Conservation (phyloP, 1,284 basidiomycete species). For the Polyporus tsugae region DNA sequence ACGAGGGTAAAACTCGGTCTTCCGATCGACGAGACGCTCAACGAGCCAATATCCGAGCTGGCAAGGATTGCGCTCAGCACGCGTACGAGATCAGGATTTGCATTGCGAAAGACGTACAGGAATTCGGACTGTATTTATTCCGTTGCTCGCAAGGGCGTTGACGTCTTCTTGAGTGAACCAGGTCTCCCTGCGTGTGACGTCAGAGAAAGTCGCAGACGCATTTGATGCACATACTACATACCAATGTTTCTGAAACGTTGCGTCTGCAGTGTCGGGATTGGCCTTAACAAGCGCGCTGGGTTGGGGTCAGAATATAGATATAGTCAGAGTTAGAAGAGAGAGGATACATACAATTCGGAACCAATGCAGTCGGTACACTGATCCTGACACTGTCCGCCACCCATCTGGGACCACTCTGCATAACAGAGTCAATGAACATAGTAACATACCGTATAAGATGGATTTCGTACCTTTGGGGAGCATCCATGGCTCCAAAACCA, state of each 20-base stretch:
- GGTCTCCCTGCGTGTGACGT: slow-evolving; percentile 51
- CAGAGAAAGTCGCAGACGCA: neutral
- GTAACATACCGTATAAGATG: neutral
- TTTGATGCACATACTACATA: slow-evolving; percentile 35
- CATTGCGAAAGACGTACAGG: slow-evolving; percentile 56
- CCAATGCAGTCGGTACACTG: slow-evolving; percentile 65
- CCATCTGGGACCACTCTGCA: slow-evolving; percentile 71
- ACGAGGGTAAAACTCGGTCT: slow-evolving; percentile 68
- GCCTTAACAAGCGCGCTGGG: slow-evolving; percentile 63
- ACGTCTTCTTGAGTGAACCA: slow-evolving; percentile 79
- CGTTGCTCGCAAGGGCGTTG: slow-evolving; percentile 53
- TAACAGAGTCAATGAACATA: neutral
- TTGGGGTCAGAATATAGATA: neutral
- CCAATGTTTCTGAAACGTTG: slow-evolving; percentile 72
- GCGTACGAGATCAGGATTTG: neutral
- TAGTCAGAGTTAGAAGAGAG: neutral
- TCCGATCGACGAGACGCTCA: slow-evolving; percentile 71
- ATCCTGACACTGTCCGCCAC: slow-evolving; percentile 57
- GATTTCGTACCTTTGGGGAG: slow-evolving; percentile 57
- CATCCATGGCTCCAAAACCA: slow-evolving; percentile 75
- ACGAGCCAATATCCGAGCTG: slow-evolving; percentile 86
- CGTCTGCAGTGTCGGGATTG: slow-evolving; percentile 66
- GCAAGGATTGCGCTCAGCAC: neutral
- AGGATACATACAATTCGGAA: slow-evolving; percentile 59
- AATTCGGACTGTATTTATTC: slow-evolving; percentile 79